Conservation (phyloP, 2,329 filamentous ascomycete species). For the Venturia nashicola region DNA sequence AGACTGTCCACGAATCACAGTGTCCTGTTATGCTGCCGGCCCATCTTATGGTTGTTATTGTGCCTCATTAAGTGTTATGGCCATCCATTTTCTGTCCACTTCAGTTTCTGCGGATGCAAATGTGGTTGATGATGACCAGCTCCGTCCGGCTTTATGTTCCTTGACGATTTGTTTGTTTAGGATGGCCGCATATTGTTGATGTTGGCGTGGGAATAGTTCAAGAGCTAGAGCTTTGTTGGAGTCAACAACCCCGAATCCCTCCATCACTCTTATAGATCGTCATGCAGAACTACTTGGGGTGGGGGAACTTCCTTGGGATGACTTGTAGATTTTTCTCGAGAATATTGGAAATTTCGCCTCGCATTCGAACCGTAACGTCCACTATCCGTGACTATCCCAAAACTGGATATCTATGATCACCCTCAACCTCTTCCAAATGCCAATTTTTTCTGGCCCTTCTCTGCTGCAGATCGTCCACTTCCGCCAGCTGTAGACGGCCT, state of each 20-base stretch:
- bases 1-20: not conserved
- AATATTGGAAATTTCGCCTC: not conserved
- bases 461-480: not conserved
- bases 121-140: not conserved
- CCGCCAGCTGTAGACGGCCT: not conserved
- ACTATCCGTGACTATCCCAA: not conserved
- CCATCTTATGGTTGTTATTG: not conserved
- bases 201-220: not conserved
- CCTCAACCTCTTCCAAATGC: slow-evolving; percentile 10
- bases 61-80: not conserved
- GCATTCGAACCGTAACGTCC: not conserved
- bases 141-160: not conserved
- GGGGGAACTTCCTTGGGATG: not conserved
- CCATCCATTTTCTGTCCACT: not conserved
- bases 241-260: not conserved
- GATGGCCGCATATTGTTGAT: not conserved
- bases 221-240: not conserved
- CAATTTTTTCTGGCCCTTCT: slow-evolving; percentile 11
- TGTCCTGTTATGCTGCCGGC: not conserved
- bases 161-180: not conserved
- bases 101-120: not conserved
- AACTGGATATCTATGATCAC: not conserved
- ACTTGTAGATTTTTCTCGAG: not conserved
- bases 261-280: not conserved
- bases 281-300: not conserved